Evolutionary conservation across 2,329 filamentous ascomycete genomes (phyloP).

Genomic region (Phoma sp.): DNA sequence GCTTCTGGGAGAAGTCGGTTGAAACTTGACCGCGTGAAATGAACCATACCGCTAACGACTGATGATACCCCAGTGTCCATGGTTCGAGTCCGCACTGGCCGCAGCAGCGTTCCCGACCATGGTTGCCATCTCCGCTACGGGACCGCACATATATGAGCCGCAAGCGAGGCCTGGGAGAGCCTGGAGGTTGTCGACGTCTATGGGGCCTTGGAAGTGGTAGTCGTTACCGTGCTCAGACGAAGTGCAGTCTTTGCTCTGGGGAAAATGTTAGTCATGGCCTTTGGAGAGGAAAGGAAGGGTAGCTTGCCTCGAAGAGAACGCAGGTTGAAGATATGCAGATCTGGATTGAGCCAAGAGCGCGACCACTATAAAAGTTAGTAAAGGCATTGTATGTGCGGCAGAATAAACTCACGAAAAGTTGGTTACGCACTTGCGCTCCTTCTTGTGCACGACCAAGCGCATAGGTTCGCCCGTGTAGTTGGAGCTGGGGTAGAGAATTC

Average conservation of each 20-base stretch:
- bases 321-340: slow-evolving; percentile 5
- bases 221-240: not conserved
- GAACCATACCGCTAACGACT: too few relatives aligned
- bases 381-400: not conserved
- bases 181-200: slow-evolving; percentile 1
- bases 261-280: not conserved
- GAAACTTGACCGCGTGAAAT: too few relatives aligned
- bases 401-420: not conserved
- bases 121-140: not conserved
- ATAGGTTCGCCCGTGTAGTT: slow-evolving; percentile 18
- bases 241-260: slow-evolving; percentile 5
- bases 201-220: slow-evolving; percentile 1
- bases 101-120: not conserved
- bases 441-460: slow-evolving; percentile 22
- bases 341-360: not conserved
- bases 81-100: not conserved
- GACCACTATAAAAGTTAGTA: not conserved
- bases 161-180: not conserved
- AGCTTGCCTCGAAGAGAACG: slow-evolving; percentile 4
- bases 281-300: too few relatives aligned
- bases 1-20: too few relatives aligned
- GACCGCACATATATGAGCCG: slow-evolving; percentile 1
- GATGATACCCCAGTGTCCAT: slow-evolving; percentile 1
- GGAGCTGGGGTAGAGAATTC: slow-evolving; percentile 19
- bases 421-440: slow-evolving; percentile 17